Evolutionary conservation across 345 rosid species (phyloP), one percentile per base, ranked within the genome.

Genomic region (Ailanthus altissimus): DNA sequence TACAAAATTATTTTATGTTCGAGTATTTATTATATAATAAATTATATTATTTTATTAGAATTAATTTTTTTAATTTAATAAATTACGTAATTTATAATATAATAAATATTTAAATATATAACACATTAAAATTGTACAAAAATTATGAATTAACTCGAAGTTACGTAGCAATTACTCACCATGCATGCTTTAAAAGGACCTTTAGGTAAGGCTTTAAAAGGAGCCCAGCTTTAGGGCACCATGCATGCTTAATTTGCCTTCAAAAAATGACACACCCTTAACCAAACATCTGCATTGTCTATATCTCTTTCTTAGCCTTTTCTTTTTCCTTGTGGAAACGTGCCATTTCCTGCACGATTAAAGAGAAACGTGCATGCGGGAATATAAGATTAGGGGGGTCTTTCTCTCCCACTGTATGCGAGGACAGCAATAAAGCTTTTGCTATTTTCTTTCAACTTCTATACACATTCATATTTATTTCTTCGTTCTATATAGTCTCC

Each of bases 351-450:
- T 63, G 73, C 62, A 38, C 64, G 47, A 32, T 72, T 25, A 79
- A 73, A 77, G 75, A 36, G 32, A 78, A 36, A 38, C 59, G 18
- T 78, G 85, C 89, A 84, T 81, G 89, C 87, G 85, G 84, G 81
- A 81, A 84, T 80, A 72, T 74, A 72, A 71, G 72, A 62, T 54
- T 58, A 45, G 54, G 14, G 45, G 54, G 14, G 45, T 56, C 75
- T 59, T 40, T 58, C n/a, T 45, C 4, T 25, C 8, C 25, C n/a
- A 18, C 21, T 36, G 54, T 70, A 59, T 79, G 58, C 78, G 45
- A 47, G 64, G 71, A 8, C 70, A 45, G 32, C 72, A 61, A 75
- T 26, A 36, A 74, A 49, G 56, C 43, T 9, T 2, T 18, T 47
- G 28, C 59, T 36, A 47, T 21, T 58, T 21, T 65, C 54, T 72